A percentile compares a stretch with the other conserved stretches of the same genome.
Conservation (phyloP, 2,329 filamentous ascomycete species). For the Xylaria arbuscula region DNA sequence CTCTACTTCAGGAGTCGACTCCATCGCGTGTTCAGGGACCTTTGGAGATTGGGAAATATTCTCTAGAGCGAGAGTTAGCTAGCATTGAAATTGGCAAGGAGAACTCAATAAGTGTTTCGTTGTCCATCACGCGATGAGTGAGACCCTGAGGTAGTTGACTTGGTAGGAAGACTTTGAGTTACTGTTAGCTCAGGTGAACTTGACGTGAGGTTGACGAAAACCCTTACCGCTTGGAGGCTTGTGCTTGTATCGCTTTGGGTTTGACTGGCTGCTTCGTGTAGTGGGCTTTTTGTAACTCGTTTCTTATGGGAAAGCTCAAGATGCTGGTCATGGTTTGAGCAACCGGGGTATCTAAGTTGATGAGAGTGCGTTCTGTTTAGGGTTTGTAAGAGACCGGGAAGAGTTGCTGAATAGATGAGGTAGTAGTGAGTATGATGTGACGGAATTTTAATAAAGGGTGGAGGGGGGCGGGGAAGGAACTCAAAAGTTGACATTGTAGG, state of each 20-base stretch:
- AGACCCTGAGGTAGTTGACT: background rate
- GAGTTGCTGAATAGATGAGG: background rate
- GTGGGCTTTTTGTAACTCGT: background rate
- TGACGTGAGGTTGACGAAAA: background rate
- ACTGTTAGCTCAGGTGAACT: background rate
- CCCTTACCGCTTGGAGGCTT: background rate
- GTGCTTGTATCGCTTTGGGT: background rate
- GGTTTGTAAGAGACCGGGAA: background rate
- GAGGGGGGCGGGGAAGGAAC: background rate
- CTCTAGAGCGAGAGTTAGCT: background rate
- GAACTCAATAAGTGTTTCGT: background rate
- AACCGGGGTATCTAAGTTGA: background rate
- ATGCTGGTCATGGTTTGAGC: background rate
- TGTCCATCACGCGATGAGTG: background rate
- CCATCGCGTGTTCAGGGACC: conserved; percentile 30
- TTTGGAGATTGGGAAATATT: conserved; percentile 4
- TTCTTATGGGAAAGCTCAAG: too few species aligned
- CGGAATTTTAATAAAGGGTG: background rate
- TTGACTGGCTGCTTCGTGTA: background rate
- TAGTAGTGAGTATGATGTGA: background rate
- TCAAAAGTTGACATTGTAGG: background rate
- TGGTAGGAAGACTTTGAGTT: background rate
- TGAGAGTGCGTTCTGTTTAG: too few species aligned
- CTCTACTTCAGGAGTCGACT: conserved; percentile 29
- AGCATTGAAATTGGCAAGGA: background rate